Evolutionary conservation across 176 grass and related monocot genomes (phyloP).

Genomic region (Olyra latifolia): DNA sequence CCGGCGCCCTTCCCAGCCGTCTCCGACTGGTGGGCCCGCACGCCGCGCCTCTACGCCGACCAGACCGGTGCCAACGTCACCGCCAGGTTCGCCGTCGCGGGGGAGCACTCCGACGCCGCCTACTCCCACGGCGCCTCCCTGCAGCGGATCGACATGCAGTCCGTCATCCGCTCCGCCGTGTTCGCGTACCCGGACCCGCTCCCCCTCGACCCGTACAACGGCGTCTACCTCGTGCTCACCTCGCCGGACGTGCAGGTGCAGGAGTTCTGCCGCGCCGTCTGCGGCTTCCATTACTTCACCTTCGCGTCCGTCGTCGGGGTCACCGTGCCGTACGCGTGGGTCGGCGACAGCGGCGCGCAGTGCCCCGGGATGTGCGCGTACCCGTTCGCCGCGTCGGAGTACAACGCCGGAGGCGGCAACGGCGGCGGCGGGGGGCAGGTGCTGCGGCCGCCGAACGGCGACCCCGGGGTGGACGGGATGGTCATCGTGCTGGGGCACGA

Average conservation of each 20-base stretch:
- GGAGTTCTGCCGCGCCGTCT: conserved; percentile 83
- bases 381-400: conserved; percentile 64
- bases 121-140: conserved; percentile 74
- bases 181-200: conserved; percentile 48
- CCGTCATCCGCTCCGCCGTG: conserved; percentile 62
- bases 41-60: conserved; percentile 68
- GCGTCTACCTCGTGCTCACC: conserved; percentile 85
- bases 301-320: conserved; percentile 66
- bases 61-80: conserved; percentile 74
- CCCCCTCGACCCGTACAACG: conserved; percentile 62
- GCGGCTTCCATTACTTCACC: conserved; percentile 95
- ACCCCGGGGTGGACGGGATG: conserved; percentile 74
- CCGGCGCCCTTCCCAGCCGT: conserved; percentile 57
- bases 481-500: conserved; percentile 80
- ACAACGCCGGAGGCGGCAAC: not conserved
- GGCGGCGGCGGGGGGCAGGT: conserved; percentile 13
- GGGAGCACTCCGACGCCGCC: conserved; percentile 51
- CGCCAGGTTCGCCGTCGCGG: conserved; percentile 47
- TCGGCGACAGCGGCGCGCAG: conserved; percentile 73
- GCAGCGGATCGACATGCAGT: conserved; percentile 66
- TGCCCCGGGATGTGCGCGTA: conserved; percentile 78
- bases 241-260: conserved; percentile 73
- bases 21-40: conserved; percentile 72
- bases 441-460: conserved; percentile 69
- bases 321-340: conserved; percentile 87